Base-by-base conservation (phyloP, 345 rosid genomes). In the Salix suchowensis region DNA sequence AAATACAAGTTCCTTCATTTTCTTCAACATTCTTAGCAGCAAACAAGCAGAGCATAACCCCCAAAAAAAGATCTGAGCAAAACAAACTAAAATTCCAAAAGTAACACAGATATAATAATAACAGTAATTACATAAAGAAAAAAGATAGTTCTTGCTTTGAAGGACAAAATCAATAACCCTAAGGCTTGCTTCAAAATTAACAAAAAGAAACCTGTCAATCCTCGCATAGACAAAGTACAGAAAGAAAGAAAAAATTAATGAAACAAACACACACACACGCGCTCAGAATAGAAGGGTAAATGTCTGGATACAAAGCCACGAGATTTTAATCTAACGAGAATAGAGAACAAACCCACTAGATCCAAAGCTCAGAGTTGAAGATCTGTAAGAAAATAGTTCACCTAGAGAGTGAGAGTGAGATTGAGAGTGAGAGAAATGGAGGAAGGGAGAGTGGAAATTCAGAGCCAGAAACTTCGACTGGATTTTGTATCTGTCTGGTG, bases 351-450 rank as follows among this genome's bases (percentile, higher is more conserved):
- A 52, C 6, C 65, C 50, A 46, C 50, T 13, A 71, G 44, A 54
- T 28, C n/a, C 23, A 18, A 28, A n/a, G 46, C 46, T 26, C 6
- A 40, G 21, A 71, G 30, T 16, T 36, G 62, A 52, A 83, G 82
- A 79, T 44, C 72, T 67, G 83, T 74, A 37, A 18, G 64, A 65
- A 65, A 48, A 50, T 37, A 34, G 70, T 83, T 70, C 61, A 72
- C 81, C 54, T 81, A 79, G 74, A 82, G 86, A 78, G 26, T 77
- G 54, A 60, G 76, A 77, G 46, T 58, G 58, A 76, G 69, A 44
- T 4, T 14, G 15, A 1, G 18, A 5, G n/a, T 54, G 68, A 42
- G 42, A 65, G 21, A 50, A 11, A 69, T 60, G 13, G 44, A 40
- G 44, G 44, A 40, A 10, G 44, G 44, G 44, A 40, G 13, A 10